Conservation (phyloP, 202 grass and related monocot species). For the Zoysia matrella region DNA sequence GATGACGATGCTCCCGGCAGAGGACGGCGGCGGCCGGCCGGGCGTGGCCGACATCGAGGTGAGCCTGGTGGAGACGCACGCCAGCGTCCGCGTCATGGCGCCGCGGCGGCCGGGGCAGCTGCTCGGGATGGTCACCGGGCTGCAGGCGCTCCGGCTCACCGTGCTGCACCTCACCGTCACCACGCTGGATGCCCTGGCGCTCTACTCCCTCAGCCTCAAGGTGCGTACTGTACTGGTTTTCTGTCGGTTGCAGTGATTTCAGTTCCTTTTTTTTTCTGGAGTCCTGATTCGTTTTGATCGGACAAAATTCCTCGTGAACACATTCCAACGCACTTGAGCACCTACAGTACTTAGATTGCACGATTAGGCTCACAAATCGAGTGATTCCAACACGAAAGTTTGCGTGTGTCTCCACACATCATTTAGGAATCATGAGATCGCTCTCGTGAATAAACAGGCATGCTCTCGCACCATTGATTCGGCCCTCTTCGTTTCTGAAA, state of each 20-base stretch:
- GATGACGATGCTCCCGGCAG: not conserved
- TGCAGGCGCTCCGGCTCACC: constrained; percentile 56
- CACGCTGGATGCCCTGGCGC: constrained; percentile 60
- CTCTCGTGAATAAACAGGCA: not conserved
- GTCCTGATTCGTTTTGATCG: not conserved
- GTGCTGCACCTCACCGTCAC: constrained; percentile 49
- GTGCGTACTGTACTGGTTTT: constrained; percentile 30
- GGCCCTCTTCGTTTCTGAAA: constrained; percentile 1
- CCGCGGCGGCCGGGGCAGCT: constrained; percentile 65
- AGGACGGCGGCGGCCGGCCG: constrained; percentile 12
- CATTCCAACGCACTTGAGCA: constrained; percentile 14
- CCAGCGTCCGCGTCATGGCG: constrained; percentile 74
- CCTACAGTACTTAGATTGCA: not conserved
- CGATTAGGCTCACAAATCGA: constrained; percentile 34
- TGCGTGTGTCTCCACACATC: constrained; percentile 38
- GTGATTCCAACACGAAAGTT: constrained; percentile 26
- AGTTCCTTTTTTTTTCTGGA: not conserved
- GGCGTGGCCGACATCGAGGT: not conserved
- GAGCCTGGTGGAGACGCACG: constrained; percentile 39
- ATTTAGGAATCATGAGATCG: constrained; percentile 49
- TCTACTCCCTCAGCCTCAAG: constrained; percentile 89
- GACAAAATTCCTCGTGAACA: constrained; percentile 23
- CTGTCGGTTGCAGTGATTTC: not conserved
- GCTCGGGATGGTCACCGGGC: constrained; percentile 62
- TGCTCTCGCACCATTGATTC: no score